phyloP scores from a whole-genome alignment of 2,329 filamentous ascomycete genomes.

The Clonostachys chloroleuca region DNA sequence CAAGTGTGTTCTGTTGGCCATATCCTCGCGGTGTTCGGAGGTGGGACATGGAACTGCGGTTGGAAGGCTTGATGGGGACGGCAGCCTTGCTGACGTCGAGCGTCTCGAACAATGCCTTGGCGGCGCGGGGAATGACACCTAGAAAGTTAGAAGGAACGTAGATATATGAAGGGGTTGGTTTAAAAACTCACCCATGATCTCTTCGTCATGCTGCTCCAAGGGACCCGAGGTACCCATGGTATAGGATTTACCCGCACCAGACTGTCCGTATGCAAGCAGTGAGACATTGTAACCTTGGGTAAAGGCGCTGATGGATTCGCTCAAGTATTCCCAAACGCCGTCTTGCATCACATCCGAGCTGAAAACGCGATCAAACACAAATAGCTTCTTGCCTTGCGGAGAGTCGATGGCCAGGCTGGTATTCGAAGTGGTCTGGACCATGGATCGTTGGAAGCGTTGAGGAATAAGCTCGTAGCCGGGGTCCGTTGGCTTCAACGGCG shows the following conservation, averaged over 20 bases:
- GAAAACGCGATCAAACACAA: slow-evolving; percentile 96
- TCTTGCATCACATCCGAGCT: slow-evolving; percentile 78
- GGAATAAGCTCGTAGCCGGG: slow-evolving; percentile 94
- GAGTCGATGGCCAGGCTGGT: slow-evolving; percentile 87
- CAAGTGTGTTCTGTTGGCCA: slow-evolving; percentile 34
- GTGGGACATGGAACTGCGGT: slow-evolving; percentile 69
- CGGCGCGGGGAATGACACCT: slow-evolving; percentile 96
- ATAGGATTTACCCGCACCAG: slow-evolving; percentile 94
- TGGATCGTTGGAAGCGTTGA: slow-evolving; percentile 88
- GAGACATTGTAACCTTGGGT: slow-evolving; percentile 98
- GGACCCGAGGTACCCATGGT: slow-evolving; percentile 97
- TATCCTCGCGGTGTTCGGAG: slow-evolving; percentile 78
- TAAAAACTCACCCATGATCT: slow-evolving; percentile 68
- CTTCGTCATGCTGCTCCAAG: slow-evolving; percentile 64
- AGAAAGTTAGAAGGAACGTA: slow-evolving; percentile 7
- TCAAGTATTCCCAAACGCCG: slow-evolving; percentile 90
- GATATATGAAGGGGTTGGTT: neutral
- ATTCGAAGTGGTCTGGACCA: slow-evolving; percentile 82
- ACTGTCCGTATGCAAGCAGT: slow-evolving; percentile 93
- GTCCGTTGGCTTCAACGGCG: slow-evolving; percentile 76
- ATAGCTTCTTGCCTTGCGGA: slow-evolving; percentile 87
- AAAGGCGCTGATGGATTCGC: slow-evolving; percentile 85
- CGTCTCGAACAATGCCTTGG: slow-evolving; percentile 81
- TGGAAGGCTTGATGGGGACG: slow-evolving; percentile 29
- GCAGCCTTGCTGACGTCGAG: slow-evolving; percentile 59